Evolutionary conservation across 2,329 filamentous ascomycete genomes (phyloP).

Genomic region (Setomelanomma holmii): DNA sequence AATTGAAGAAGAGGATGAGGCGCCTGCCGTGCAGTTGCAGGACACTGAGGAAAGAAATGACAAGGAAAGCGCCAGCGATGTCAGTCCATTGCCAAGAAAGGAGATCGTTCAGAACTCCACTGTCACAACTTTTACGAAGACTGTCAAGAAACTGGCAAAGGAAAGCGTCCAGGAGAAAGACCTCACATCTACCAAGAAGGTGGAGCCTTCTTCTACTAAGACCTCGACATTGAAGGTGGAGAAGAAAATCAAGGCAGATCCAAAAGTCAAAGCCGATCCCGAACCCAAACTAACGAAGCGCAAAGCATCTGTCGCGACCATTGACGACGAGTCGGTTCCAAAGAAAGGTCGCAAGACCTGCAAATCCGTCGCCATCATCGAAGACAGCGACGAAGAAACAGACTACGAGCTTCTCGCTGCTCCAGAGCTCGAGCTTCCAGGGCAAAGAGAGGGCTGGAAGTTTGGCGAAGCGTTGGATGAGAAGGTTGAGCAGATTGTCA

Average conservation of each 20-base stretch:
- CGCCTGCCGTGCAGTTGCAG: not conserved
- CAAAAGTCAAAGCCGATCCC: not conserved
- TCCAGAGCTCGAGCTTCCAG: not conserved
- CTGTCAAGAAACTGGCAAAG: not conserved
- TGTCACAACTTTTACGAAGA: not conserved
- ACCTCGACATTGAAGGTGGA: not conserved
- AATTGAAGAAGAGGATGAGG: not conserved
- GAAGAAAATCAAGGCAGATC: not conserved
- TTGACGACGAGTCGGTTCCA: not conserved
- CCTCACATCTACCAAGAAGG: not conserved
- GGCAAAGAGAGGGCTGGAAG: not conserved
- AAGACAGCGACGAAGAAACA: slow-evolving; percentile 1
- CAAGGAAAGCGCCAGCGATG: too few relatives aligned
- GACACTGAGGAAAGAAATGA: not conserved
- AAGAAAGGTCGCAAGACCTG: not conserved
- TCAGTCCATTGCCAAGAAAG: too few relatives aligned
- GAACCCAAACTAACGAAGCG: not conserved
- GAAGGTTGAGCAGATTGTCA: not conserved
- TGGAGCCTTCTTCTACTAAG: not conserved
- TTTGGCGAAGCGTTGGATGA: not conserved
- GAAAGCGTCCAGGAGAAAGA: not conserved
- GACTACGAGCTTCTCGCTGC: slow-evolving; percentile 2
- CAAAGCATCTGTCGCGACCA: not conserved
- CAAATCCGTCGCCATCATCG: slow-evolving; percentile 1
- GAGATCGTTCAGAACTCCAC: not conserved